These are phyloP conservation scores for Alternaria atra DNA, from an alignment of 2,329 filamentous ascomycete genomes.

Conservation along the genomic window DNA sequence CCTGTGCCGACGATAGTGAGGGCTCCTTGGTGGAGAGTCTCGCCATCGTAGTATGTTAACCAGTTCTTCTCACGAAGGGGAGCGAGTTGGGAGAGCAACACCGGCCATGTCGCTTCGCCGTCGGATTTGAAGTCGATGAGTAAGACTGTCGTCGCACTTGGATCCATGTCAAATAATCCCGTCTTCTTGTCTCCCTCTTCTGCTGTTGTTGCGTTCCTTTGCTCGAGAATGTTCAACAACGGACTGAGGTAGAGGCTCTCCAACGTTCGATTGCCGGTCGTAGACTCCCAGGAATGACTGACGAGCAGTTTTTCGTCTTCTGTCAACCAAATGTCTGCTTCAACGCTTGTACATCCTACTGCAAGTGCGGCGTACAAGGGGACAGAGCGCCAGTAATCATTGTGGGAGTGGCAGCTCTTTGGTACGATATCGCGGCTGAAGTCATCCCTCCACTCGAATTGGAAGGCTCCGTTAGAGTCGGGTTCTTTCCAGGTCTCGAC, in stretches of 20 bases:
- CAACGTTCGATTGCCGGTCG: slow-evolving; percentile 32
- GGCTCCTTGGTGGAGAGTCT: slow-evolving; percentile 61
- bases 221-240: slow-evolving; percentile 56
- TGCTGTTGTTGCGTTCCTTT: slow-evolving; percentile 34
- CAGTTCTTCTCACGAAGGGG: slow-evolving; percentile 67
- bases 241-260: slow-evolving; percentile 37
- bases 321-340: slow-evolving; percentile 46
- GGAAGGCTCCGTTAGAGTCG: slow-evolving; percentile 23
- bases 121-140: slow-evolving; percentile 75
- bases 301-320: slow-evolving; percentile 40
- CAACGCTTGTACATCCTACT: slow-evolving; percentile 48
- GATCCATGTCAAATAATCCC: slow-evolving; percentile 62
- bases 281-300: slow-evolving; percentile 35
- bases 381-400: slow-evolving; percentile 55
- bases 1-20: slow-evolving; percentile 76
- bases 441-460: slow-evolving; percentile 47
- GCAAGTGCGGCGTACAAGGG: slow-evolving; percentile 53
- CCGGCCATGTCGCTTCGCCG: slow-evolving; percentile 61
- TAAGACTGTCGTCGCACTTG: slow-evolving; percentile 61
- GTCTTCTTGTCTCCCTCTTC: slow-evolving; percentile 24
- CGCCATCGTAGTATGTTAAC: slow-evolving; percentile 60
- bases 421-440: slow-evolving; percentile 51
- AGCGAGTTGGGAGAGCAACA: slow-evolving; percentile 64
- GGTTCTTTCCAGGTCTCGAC: slow-evolving; percentile 40
- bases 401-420: slow-evolving; percentile 54